Evolutionary conservation across 352 stramenopile species (phyloP), one percentile per base, ranked within the genome.

Genomic region (Phytophthora pinifolia): DNA sequence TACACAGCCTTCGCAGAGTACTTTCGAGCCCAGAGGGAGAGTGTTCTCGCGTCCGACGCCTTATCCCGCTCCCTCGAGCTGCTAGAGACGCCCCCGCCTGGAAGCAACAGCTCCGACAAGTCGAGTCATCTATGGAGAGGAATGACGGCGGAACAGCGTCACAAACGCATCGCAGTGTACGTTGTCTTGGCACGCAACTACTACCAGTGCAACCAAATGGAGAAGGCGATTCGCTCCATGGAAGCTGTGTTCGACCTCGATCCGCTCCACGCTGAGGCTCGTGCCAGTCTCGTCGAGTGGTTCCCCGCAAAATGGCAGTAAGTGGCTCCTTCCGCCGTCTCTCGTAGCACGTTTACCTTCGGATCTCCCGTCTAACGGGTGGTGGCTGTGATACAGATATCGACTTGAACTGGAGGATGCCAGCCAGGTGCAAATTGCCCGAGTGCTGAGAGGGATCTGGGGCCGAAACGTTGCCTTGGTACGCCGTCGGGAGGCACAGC

Each of bases 171-270:
- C 29, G 33, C 65, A 9, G 41, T 88, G 44, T 86, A 88, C 38
- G 8, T 83, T 9, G 68, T 77, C n/a, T 70, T 92, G 15, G 79
- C 67, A 10, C 48, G 46, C n/a, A 83, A 79, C 14, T 88, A 79
- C 42, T 89, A 87, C 57, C 67, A 86, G 49, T 74, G 66, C 62
- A 92, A 92, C 52, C 79, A 89, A 39, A 89, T 92, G 82, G 77
- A 89, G 50, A 72, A 71, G 7, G 82, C 82, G 1, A 86, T 92
- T 41, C 75, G 77, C 13, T 67, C 79, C 39, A 86, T 89, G 71
- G 78, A 89, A 65, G 72, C 66, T 17, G 71, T 83, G 22, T 77
- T 89, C 56, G 62, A 80, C 31, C 66, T 88, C 34, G 71, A 82
- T 37, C 68, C 61, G 27, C 85, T 76, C 33, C 54, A 87, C 22